Conservation (phyloP, 768 basidiomycete species). For the Podaxis sp. region DNA sequence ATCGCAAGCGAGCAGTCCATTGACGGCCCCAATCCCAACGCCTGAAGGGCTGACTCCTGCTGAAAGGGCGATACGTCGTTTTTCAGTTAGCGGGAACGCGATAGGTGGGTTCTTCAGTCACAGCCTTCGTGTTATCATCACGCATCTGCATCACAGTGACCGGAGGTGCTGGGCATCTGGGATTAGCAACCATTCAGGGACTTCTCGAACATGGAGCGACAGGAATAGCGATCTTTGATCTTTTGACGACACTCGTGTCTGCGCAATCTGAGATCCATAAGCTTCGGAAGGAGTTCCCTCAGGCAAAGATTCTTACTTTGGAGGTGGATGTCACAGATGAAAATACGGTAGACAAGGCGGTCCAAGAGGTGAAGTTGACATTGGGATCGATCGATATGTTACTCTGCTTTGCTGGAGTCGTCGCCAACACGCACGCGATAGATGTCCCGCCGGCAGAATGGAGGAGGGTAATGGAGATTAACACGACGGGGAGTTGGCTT, state of each 20-base stretch:
- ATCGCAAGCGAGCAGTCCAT: constrained; percentile 19
- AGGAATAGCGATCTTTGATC: constrained; percentile 31
- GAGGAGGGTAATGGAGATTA: constrained; percentile 38
- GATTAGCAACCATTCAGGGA: constrained; percentile 33
- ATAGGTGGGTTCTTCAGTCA: constrained; percentile 28
- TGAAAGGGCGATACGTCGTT: constrained; percentile 30
- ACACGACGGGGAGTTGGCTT: constrained; percentile 44
- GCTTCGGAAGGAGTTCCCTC: constrained; percentile 28
- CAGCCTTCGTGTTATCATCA: neutral
- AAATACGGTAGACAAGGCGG: constrained; percentile 23
- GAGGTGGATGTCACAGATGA: constrained; percentile 38
- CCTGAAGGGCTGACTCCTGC: constrained; percentile 17
- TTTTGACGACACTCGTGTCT: constrained; percentile 22
- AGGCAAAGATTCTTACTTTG: constrained; percentile 29
- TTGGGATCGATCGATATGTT: constrained; percentile 36
- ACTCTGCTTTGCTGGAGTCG: constrained; percentile 43
- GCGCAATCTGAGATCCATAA: constrained; percentile 20
- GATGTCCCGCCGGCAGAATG: constrained; percentile 32
- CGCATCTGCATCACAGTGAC: constrained; percentile 29
- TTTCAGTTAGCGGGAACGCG: constrained; percentile 37
- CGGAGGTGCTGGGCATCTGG: constrained; percentile 40
- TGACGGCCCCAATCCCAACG: constrained; percentile 14
- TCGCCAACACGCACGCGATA: constrained; percentile 29
- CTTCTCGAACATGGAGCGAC: constrained; percentile 44
- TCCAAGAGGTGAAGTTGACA: constrained; percentile 22